Evolutionary conservation across 2,329 filamentous ascomycete genomes (phyloP).

Genomic region (Cordyceps cicadae): DNA sequence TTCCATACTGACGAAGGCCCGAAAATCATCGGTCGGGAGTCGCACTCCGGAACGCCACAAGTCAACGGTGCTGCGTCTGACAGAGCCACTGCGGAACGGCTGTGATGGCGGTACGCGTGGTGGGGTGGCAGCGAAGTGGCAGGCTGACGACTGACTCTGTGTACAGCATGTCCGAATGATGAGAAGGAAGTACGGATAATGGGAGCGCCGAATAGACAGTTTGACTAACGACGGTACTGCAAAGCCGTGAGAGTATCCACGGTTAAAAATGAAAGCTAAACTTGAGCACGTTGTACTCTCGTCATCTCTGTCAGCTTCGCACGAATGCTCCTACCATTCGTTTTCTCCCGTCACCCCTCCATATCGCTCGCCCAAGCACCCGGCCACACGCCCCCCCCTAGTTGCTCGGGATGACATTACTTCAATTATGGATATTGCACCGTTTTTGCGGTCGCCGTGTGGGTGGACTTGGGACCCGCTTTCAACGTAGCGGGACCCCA

Average conservation of each 20-base stretch:
- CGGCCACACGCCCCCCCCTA: neutral
- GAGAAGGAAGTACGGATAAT: too few relatives aligned
- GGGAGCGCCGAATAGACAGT: neutral
- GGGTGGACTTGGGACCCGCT: neutral
- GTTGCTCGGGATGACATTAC: neutral
- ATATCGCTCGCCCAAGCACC: neutral
- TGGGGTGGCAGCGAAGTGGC: neutral
- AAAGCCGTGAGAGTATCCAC: too few relatives aligned
- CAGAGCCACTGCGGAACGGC: constrained; percentile 7
- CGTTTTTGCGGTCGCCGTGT: constrained; percentile 5
- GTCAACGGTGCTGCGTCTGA: constrained; percentile 13
- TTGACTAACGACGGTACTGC: neutral
- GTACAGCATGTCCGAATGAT: too few relatives aligned
- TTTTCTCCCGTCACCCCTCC: too few relatives aligned
- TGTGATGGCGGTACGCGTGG: neutral
- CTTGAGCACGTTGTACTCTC: too few relatives aligned
- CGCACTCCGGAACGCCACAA: constrained; percentile 12
- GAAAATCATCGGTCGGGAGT: constrained; percentile 13
- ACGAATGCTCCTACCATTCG: too few relatives aligned
- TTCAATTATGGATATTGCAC: neutral
- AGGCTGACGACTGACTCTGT: neutral
- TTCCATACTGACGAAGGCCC: constrained; percentile 4
- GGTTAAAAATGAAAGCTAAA: too few relatives aligned
- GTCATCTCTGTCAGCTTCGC: too few relatives aligned
- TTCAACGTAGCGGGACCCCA: neutral